Conservation (phyloP, 2,329 filamentous ascomycete species). For the Alternaria gaisen region DNA sequence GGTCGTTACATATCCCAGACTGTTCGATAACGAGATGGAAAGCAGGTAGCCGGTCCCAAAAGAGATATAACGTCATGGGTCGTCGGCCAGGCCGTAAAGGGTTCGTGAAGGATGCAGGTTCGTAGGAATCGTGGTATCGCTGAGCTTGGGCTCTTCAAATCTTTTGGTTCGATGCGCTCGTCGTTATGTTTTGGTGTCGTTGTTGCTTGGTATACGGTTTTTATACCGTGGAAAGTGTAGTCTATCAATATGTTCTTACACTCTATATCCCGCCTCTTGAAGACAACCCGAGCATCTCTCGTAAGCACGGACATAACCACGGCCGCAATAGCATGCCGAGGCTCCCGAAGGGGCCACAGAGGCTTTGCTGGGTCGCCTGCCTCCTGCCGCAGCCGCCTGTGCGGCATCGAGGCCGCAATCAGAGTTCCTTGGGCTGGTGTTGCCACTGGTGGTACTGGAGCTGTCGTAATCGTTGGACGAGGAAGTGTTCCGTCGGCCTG, state of each 20-base stretch:
- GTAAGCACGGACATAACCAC: conserved; percentile 52
- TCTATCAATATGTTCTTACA: conserved; percentile 11
- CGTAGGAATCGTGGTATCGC: conserved; percentile 41
- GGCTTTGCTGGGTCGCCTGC: conserved; percentile 48
- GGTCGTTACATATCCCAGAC: conserved; percentile 1
- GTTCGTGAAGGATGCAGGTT: conserved; percentile 18
- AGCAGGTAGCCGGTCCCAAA: conserved; percentile 1
- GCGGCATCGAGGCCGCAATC: conserved; percentile 55
- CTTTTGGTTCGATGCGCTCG: conserved; percentile 28
- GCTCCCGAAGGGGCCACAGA: conserved; percentile 38
- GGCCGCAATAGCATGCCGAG: conserved; percentile 47
- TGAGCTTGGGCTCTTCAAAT: conserved; percentile 51
- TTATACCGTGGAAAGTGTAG: not conserved
- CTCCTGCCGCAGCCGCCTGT: conserved; percentile 25
- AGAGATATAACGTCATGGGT: not conserved
- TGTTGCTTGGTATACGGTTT: conserved; percentile 3
- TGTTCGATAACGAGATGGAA: conserved; percentile 1
- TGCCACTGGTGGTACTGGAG: conserved; percentile 62
- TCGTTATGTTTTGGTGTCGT: conserved; percentile 19
- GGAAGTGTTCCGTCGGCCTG: conserved; percentile 62
- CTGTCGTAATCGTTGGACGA: conserved; percentile 61
- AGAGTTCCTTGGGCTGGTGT: conserved; percentile 62
- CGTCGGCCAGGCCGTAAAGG: not conserved
- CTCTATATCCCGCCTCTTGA: conserved; percentile 52
- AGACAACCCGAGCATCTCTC: conserved; percentile 56